Base-by-base conservation (phyloP, 495 filamentous ascomycete species). In the Delitschia confertaspora region DNA sequence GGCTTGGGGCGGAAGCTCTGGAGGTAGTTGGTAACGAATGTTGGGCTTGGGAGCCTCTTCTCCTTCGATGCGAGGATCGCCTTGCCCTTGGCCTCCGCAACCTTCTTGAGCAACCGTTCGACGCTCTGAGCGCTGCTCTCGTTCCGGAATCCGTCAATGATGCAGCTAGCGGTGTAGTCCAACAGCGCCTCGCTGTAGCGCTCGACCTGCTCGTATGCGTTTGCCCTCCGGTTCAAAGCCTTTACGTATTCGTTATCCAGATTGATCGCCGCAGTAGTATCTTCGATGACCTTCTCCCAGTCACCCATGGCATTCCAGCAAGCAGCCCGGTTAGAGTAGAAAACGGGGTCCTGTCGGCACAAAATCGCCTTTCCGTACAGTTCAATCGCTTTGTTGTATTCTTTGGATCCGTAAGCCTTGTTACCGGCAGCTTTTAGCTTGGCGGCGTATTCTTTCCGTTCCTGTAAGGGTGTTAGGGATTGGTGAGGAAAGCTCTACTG, bases 131-230 rank as follows among this genome's bases (percentile, higher is more conserved):
- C 88, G 57, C 82, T 91, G 38, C 71, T 66, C 53, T 94, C 83
- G 64, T 91, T 95, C 60, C 78, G 76, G 72, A 99, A 99, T 34
- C 78, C 78, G 66, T 96, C 93, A 62, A 99, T 94, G 56, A 99
- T 99, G 68, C 91, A 99, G 71, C 87, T 94, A 29, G 93, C 93
- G 13, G 91, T 99, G 65, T 88, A 96, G 64, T 99, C 91, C 22
- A 99, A 74, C 16, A 99, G 78, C 33, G 91, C 93, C 56, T 94
- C 87, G 69, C 87, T 93, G 71, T 80, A 94, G 60, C 81, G 83
- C 38, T 77, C 79, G 4, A 91, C 71, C 56, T 95, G 83, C 65
- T 99, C 91, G 61, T 96, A 96, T 27, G 91, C 91, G 59, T 86
- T 93, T 29, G 91, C 91, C 57, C 91, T 78, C 49, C 91, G 80